Base-by-base conservation (phyloP, 1,139 yeast genomes). In the Meyerozyma athensensis region DNA sequence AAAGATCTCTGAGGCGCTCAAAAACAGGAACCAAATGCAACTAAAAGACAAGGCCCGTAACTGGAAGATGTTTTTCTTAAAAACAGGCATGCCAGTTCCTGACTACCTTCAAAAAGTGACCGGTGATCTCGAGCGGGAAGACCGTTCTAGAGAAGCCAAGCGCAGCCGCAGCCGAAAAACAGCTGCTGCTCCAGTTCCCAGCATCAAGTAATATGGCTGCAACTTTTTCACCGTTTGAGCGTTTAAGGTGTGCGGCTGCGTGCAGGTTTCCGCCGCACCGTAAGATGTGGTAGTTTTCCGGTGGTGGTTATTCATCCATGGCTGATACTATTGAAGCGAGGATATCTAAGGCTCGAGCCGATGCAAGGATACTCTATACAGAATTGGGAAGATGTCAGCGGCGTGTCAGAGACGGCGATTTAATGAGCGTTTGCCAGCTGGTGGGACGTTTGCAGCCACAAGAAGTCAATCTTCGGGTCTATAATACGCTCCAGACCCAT, bases 1-100 rank as follows among this genome's bases (percentile, higher is more conserved):
- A 4, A 75, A 82, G 34, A 73, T 85, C 19, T 80, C 83, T 19
- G 97, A 92, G 57, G 79, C 81, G 2, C 69, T 92, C 48, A 90
- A 86, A 57, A 86, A 87, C 53, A 71, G 97, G 53, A 81, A 84
- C 9, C 95, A 89, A 54, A 89, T 90, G 9, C 97, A 90, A 57
- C 70, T 92, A 41, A 92, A 92, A 56, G 98, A 92, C 56, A 92
- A 92, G 55, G 97, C 97, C 0, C 74, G 97, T 47, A 92, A 92
- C 54, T 84, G 96, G 86, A 92, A 90, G 58, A 76, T 86, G 73
- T 82, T 83, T 46, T 87, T 83, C 56, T 63, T 89, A 42, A 85
- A 87, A 53, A 73, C 78, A 41, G 81, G 80, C 4, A 61, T 77
- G 35, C 79, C 86, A 5, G 77, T 90, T 4, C 97, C 97, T 0